phyloP scores from a whole-genome alignment of 2,329 filamentous ascomycete species.

The Epichloe glyceriae region DNA sequence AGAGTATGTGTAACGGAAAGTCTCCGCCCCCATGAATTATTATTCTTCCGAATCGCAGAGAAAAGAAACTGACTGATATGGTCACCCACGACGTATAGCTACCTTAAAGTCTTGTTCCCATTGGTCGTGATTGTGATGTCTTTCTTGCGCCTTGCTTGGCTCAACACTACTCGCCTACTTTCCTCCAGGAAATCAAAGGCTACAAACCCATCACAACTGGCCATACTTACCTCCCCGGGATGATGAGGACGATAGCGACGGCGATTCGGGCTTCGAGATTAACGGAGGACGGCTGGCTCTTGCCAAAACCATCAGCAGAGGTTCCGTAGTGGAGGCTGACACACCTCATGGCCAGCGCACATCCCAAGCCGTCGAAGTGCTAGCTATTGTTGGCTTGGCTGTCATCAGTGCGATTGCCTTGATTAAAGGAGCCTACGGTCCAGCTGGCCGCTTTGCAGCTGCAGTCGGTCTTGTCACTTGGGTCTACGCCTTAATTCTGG shows the following conservation, averaged over 20 bases:
- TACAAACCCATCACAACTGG: constrained; percentile 42
- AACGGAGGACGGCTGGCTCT: constrained; percentile 43
- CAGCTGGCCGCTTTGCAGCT: constrained; percentile 44
- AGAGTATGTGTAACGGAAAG: constrained; percentile 42
- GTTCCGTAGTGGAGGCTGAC: constrained; percentile 58
- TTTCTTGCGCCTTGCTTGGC: constrained; percentile 48
- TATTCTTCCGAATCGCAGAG: background rate
- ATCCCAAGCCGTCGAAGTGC: constrained; percentile 59
- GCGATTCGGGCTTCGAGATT: constrained; percentile 43
- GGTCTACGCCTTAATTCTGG: constrained; percentile 67
- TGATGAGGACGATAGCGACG: constrained; percentile 43
- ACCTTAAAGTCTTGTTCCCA: constrained; percentile 60
- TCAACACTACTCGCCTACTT: constrained; percentile 40
- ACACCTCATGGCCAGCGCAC: constrained; percentile 61
- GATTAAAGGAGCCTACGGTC: constrained; percentile 44
- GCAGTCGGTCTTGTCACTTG: constrained; percentile 60
- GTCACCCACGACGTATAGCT: constrained; percentile 13
- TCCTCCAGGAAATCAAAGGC: constrained; percentile 33
- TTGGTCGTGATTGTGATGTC: constrained; percentile 59
- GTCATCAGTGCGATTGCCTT: constrained; percentile 55
- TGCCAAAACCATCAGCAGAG: constrained; percentile 47
- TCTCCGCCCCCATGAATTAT: background rate
- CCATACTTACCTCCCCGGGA: constrained; percentile 39
- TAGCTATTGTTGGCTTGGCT: constrained; percentile 60
- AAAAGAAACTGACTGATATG: background rate